Conservation (phyloP, 2,329 filamentous ascomycete genomes). For the Cladosporium sphaerospermum region DNA sequence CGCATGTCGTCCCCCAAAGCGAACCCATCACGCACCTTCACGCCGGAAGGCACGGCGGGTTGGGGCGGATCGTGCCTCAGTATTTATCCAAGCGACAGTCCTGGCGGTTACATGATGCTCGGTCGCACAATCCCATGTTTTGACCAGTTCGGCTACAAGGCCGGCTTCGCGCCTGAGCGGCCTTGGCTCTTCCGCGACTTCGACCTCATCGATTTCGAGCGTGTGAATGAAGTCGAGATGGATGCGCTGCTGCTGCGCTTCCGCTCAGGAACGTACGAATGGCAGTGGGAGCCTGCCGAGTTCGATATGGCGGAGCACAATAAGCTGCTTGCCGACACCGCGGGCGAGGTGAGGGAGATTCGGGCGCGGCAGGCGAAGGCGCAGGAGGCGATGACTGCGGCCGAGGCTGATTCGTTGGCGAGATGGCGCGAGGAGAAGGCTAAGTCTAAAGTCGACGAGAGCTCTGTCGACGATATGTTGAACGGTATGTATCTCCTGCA, state of each 20-base stretch:
- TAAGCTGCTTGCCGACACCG: constrained; percentile 39
- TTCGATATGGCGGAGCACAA: constrained; percentile 55
- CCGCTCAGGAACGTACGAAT: constrained; percentile 46
- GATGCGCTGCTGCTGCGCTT: constrained; percentile 45
- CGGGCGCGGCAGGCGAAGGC: constrained; percentile 41
- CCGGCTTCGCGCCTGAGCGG: constrained; percentile 38
- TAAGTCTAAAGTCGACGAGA: constrained; percentile 40
- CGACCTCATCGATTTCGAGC: constrained; percentile 51
- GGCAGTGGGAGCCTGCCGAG: constrained; percentile 42
- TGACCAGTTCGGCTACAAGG: constrained; percentile 49
- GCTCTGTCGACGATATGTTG: constrained; percentile 45
- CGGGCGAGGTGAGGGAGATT: constrained; percentile 43
- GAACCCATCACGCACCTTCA: constrained; percentile 52
- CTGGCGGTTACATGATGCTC: constrained; percentile 43
- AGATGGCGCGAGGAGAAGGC: constrained; percentile 40
- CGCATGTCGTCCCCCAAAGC: constrained; percentile 51
- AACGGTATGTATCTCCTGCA: constrained; percentile 31
- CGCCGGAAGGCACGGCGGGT: constrained; percentile 49
- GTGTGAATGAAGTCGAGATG: constrained; percentile 48
- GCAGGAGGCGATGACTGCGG: constrained; percentile 44
- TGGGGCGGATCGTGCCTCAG: constrained; percentile 52
- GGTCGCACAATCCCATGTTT: constrained; percentile 47
- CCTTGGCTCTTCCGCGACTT: constrained; percentile 55
- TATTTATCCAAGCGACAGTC: constrained; percentile 52
- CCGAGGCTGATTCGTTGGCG: constrained; percentile 40